Base-by-base conservation (phyloP, 768 basidiomycete species). In the Pholiota conissans region DNA sequence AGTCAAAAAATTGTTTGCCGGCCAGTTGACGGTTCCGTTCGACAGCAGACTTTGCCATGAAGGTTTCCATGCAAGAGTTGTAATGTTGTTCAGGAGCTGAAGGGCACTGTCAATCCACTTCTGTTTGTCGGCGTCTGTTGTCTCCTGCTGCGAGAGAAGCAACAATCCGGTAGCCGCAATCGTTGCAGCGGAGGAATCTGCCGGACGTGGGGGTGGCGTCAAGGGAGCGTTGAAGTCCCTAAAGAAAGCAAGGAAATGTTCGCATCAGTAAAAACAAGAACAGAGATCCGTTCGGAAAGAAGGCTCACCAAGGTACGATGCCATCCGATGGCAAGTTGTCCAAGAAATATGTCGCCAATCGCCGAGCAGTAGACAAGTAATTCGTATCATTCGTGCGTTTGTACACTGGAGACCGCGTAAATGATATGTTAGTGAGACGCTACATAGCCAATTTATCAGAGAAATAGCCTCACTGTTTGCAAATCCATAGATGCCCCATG, bases 161-260 rank as follows among this genome's bases (percentile, higher is more conserved):
- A 90, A 68, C 40, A 91, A 74, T 0, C 78, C 88, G 29, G 76
- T 83, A 2, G 81, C 80, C 0, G 80, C 85, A 59, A 89, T 81
- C 34, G 80, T 84, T 8, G 87, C 84, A 4, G 89, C 87, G 14
- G 87, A 88, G 1, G 84, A 86, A 70, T 91, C 89, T 0, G 87
- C 86, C 0, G 84, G 82, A 11, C 81, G 77, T 16, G 81, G 79
- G 3, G 71, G 61, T 2, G 84, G 85, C 6, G 67, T 67, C 35
- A 79, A 65, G 20, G 87, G 88, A 5, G 86, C 89, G 57, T 89
- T 80, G 72, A 89, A 91, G 68, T 90, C 88, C 89, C 87, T 89
- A n/a, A n/a, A n/a, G n/a, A n/a, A n/a, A n/a, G n/a, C n/a, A n/a
- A n/a, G 59, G 22, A 50, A 51, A 49, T 29, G 24, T 24, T 48